Evolutionary conservation across 352 stramenopile genomes (phyloP).

Genomic region (Globisporangium okanoganense): DNA sequence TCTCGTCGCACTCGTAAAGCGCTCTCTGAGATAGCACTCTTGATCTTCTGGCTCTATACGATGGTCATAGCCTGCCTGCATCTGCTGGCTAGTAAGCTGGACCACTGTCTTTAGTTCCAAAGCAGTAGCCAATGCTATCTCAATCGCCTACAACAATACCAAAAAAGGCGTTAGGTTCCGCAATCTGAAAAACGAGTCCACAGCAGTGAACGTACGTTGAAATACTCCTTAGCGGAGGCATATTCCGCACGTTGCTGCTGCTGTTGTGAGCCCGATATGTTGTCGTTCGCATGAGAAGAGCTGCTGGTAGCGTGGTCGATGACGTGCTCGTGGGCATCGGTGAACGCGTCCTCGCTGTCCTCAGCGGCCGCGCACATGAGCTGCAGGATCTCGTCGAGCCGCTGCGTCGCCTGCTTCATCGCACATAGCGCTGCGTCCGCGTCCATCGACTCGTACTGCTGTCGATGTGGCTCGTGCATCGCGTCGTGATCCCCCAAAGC

Average conservation of each 20-base stretch:
- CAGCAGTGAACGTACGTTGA: neutral
- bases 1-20: neutral
- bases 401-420: slow-evolving; percentile 27
- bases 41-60: neutral
- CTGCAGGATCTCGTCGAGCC: slow-evolving; percentile 54
- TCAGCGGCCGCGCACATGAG: slow-evolving; percentile 22
- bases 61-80: neutral
- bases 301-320: neutral
- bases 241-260: neutral
- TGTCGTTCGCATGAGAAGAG: neutral
- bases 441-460: neutral
- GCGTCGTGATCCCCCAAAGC: neutral
- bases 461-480: neutral
- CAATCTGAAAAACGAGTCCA: neutral
- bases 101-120: neutral
- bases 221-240: neutral
- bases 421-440: slow-evolving; percentile 8
- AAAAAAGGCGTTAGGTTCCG: neutral
- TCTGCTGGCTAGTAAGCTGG: neutral
- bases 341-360: slow-evolving; percentile 1
- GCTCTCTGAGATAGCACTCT: neutral
- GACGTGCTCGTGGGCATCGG: neutral
- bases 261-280: neutral
- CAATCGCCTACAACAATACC: neutral
- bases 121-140: neutral